Percentiles rank a stretch among this genome's conserved stretches.
These are phyloP conservation scores for Leucocoprinus sp. DNA, from an alignment of 768 basidiomycete genomes.

Conservation along the genomic window DNA sequence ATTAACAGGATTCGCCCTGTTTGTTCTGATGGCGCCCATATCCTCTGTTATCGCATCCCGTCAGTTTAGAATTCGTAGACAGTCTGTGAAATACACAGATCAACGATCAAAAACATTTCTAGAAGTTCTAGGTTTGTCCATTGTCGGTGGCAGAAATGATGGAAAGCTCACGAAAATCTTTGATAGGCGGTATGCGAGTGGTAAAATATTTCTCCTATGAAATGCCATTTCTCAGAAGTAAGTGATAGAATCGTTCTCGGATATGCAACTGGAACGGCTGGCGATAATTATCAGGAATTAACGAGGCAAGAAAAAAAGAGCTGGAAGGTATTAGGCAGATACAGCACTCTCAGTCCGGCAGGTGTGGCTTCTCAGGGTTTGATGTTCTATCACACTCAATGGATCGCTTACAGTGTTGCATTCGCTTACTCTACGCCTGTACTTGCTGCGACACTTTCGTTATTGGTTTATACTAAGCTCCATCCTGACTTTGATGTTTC, in stretches of 20 bases:
- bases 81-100: conserved; percentile 57
- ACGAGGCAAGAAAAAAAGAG: conserved; percentile 44
- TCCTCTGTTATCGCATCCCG: conserved; percentile 57
- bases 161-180: neutral
- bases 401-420: conserved; percentile 31
- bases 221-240: conserved; percentile 48
- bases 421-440: conserved; percentile 53
- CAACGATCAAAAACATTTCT: conserved; percentile 53
- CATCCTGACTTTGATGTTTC: conserved; percentile 8
- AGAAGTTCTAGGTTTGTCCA: conserved; percentile 45
- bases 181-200: conserved; percentile 57
- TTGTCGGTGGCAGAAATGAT: neutral
- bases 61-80: conserved; percentile 44
- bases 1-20: conserved; percentile 61
- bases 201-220: conserved; percentile 76
- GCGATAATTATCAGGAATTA: conserved; percentile 38
- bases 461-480: conserved; percentile 51
- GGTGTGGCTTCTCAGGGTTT: conserved; percentile 26
- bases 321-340: conserved; percentile 49
- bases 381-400: conserved; percentile 13
- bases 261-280: neutral
- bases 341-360: conserved; percentile 52
- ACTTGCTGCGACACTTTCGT: conserved; percentile 57
- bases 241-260: neutral
- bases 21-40: conserved; percentile 52